Base-by-base conservation (phyloP, 2,329 filamentous ascomycete genomes). In the Trichoderma harzianum region DNA sequence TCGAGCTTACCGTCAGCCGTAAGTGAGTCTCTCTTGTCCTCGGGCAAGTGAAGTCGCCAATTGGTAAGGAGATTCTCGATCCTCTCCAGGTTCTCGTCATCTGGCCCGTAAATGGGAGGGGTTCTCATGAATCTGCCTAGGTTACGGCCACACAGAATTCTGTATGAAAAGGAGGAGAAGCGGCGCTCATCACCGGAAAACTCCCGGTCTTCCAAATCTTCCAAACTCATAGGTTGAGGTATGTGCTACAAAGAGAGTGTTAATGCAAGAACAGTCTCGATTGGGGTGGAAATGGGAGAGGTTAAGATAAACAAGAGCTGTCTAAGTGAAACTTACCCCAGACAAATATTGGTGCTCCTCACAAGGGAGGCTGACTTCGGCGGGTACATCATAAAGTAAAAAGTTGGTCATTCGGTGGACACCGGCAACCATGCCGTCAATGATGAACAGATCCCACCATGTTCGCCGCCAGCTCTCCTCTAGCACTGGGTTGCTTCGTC, bases 381-480 rank as follows among this genome's bases (percentile, higher is more conserved):
- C 86, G 7, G 84, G 81, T 8, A 94, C 86, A 69, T 91, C 89
- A 75, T 89, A 92, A 28, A 93, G 85, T n/a, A 87, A 81, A 79
- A 93, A 93, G 70, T 89, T 91, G 55, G 92, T 91, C 73, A 89
- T 88, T 14, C 90, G 88, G 75, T 92, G 93, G 75, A 97, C 90
- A 4, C 93, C 93, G 6, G 93, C 93, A 75, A 97, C 87, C 87
- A 97, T 92, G 69, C 92, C 93, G 78, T 97, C 94, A 16, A 93
- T 88, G n/a, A 93, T 87, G 78, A 91, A 95, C 5, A 90, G 78
- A 73, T 90, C 94, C 95, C 95, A 98, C 94, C 94, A 98, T 1
- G 94, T 98, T 72, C 95, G 87, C 21, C 94, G 88, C 88, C 93
- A 92, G 79, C 91, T 93, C 80, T 98, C 95, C 78, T 95, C 93